phyloP scores from a whole-genome alignment of 2,329 filamentous ascomycete species.

The Pseudogymnoascus sp. region DNA sequence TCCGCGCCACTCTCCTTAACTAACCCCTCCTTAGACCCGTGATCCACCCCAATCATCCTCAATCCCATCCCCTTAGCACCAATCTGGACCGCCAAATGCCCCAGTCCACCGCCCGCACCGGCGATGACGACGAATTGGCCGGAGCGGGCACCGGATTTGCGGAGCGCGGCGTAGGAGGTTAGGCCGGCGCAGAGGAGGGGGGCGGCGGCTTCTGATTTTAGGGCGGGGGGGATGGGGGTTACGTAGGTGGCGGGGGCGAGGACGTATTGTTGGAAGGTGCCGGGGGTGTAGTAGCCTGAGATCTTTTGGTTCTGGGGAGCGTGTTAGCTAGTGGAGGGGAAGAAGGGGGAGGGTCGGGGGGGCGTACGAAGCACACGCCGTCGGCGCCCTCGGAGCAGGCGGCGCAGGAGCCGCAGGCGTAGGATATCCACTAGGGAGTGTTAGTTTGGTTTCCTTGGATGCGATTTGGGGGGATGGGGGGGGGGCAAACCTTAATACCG shows the following conservation, averaged over 20 bases:
- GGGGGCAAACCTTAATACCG: constrained; percentile 42
- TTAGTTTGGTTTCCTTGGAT: background rate
- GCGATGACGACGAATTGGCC: constrained; percentile 41
- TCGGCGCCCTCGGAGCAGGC: constrained; percentile 48
- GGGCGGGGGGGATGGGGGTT: constrained; percentile 55
- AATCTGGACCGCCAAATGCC: constrained; percentile 53
- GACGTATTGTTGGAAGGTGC: constrained; percentile 66
- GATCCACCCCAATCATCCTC: constrained; percentile 57
- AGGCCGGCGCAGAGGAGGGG: constrained; percentile 61
- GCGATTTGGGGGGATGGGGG: background rate
- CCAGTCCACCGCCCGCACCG: constrained; percentile 53
- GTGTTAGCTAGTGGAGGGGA: background rate
- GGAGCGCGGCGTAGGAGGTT: constrained; percentile 57
- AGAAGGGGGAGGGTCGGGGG: background rate
- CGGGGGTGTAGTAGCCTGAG: constrained; percentile 59
- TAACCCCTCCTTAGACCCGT: constrained; percentile 50
- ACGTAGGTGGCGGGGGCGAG: constrained; percentile 58
- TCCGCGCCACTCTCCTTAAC: constrained; percentile 54
- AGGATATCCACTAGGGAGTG: constrained; percentile 40
- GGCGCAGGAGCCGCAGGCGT: constrained; percentile 45
- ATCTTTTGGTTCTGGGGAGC: constrained; percentile 39
- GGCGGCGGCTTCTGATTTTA: constrained; percentile 52
- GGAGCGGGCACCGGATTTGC: constrained; percentile 45
- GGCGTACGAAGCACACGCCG: constrained; percentile 45
- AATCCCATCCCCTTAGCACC: constrained; percentile 50